A percentile compares a stretch with the other conserved stretches of the same genome.
Evolutionary conservation across 805 yeast species (phyloP).

Genomic region (Candida krabiensis): DNA sequence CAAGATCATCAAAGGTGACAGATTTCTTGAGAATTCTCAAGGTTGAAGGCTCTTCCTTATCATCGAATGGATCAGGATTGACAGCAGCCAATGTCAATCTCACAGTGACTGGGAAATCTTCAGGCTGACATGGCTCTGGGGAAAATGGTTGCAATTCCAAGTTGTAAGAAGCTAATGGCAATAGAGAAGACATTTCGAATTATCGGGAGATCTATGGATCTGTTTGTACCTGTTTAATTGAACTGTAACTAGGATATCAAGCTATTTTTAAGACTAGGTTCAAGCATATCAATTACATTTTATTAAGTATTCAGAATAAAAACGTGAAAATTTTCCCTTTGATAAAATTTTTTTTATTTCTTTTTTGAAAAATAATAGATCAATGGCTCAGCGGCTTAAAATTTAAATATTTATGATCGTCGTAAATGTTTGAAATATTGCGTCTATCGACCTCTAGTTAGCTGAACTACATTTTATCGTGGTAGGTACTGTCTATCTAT

Average conservation of each 20-base stretch:
- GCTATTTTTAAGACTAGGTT: too few species aligned
- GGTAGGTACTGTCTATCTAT: too few species aligned
- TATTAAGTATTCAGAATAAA: neutral
- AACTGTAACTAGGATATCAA: too few species aligned
- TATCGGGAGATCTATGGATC: neutral
- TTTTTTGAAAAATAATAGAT: neutral
- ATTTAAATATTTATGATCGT: too few species aligned
- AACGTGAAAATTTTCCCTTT: neutral
- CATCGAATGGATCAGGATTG: conserved; percentile 86
- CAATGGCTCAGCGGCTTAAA: neutral
- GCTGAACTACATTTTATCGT: too few species aligned
- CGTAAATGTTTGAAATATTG: too few species aligned
- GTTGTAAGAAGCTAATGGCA: conserved; percentile 86
- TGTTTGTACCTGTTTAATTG: neutral
- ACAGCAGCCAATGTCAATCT: conserved; percentile 94
- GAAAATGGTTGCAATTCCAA: conserved; percentile 82
- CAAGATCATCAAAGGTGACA: conserved; percentile 41
- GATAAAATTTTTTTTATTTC: conserved; percentile 1
- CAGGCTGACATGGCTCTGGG: conserved; percentile 84
- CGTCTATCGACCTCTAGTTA: too few species aligned
- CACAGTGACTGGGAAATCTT: conserved; percentile 84
- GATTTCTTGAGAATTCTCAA: conserved; percentile 81
- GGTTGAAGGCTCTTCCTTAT: conserved; percentile 80
- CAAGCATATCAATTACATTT: too few species aligned
- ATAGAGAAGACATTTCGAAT: conserved; percentile 58